These are phyloP conservation scores for Heliamphora exappendiculata DNA, from an alignment of 148 eudicot genomes.

Conservation along the genomic window DNA sequence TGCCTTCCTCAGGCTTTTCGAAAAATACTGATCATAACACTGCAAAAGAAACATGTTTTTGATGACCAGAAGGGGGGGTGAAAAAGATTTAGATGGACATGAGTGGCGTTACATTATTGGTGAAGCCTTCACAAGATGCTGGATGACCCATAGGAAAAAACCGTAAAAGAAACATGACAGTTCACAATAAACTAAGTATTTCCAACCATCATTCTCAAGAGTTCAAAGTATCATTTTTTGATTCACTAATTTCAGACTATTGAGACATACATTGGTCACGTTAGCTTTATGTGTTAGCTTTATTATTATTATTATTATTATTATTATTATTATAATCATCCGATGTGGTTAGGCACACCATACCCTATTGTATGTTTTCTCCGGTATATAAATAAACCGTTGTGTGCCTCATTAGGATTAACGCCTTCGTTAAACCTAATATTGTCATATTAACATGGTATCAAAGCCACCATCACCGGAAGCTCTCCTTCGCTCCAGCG, in stretches of 20 bases:
- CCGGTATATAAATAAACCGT: too few species aligned
- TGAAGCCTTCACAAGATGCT: not conserved
- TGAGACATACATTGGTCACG: not conserved
- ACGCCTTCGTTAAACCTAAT: too few species aligned
- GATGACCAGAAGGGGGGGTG: not conserved
- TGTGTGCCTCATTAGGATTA: too few species aligned
- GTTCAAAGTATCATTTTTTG: not conserved
- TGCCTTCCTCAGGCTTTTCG: conserved; percentile 78
- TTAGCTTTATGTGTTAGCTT: too few species aligned
- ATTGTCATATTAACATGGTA: too few species aligned
- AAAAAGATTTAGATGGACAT: conserved; percentile 6
- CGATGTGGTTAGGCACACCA: too few species aligned
- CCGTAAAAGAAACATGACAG: not conserved
- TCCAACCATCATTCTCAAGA: not conserved
- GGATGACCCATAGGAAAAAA: conserved; percentile 2
- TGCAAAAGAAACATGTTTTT: conserved; percentile 24
- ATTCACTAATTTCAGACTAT: not conserved
- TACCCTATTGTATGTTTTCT: too few species aligned
- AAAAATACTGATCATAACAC: conserved; percentile 89
- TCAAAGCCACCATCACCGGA: too few species aligned
- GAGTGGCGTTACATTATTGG: not conserved
- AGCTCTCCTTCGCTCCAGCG: too few species aligned
- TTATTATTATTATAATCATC: too few species aligned
- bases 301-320: too few species aligned
- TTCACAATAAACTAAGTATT: not conserved